Conservation (phyloP, 768 basidiomycete species). For the Boletus sensibilis region DNA sequence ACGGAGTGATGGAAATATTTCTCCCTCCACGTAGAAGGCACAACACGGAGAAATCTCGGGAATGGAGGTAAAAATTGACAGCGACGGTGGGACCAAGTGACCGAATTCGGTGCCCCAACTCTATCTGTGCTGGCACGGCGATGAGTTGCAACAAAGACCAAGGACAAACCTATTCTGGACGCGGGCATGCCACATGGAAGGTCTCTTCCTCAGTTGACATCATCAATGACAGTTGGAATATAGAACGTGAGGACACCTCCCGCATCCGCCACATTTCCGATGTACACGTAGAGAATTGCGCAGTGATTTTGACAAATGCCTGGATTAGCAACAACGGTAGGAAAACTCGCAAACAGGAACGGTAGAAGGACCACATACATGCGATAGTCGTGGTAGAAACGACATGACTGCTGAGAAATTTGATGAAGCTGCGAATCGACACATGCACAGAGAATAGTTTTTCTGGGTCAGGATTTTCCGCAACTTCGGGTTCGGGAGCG, state of each 20-base stretch:
- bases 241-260: conserved; percentile 89
- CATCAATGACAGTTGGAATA: conserved; percentile 75
- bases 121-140: not conserved
- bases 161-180: not conserved
- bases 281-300: conserved; percentile 85
- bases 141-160: not conserved
- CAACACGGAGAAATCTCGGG: too few relatives aligned
- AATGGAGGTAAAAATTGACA: not conserved
- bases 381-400: conserved; percentile 85
- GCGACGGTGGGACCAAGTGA: not conserved
- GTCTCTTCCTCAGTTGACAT: conserved; percentile 31
- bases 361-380: conserved; percentile 48
- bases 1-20: not conserved
- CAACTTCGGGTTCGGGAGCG: conserved; percentile 32
- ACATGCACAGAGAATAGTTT: conserved; percentile 65
- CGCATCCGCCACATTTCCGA: conserved; percentile 73
- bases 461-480: conserved; percentile 50
- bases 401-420: conserved; percentile 77
- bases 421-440: conserved; percentile 72
- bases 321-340: conserved; percentile 26
- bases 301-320: conserved; percentile 83
- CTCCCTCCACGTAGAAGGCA: not conserved
- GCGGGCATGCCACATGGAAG: not conserved
- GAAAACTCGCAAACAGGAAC: not conserved
- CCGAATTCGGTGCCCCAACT: not conserved